Percentiles rank a stretch among this genome's conserved stretches.
Evolutionary conservation across 345 rosid species (phyloP).

Genomic region (Salix exigua): DNA sequence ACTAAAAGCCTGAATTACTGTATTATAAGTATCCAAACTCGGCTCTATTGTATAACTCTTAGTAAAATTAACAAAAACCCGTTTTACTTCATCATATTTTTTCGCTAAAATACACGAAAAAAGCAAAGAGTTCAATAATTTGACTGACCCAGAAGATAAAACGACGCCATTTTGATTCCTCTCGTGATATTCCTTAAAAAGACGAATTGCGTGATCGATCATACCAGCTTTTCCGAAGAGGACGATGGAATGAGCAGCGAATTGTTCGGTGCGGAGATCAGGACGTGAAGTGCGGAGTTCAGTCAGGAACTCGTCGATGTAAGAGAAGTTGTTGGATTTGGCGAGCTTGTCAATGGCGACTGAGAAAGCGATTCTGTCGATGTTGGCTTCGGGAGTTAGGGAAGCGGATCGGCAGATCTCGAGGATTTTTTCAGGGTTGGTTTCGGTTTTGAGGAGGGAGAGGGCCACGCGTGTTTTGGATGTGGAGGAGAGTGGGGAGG

Average conservation of each 20-base stretch:
- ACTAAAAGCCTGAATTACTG: constrained; percentile 59
- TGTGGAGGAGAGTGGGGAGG: constrained; percentile 40
- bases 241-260: constrained; percentile 56
- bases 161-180: constrained; percentile 18
- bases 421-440: constrained; percentile 67
- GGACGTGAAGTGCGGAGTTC: constrained; percentile 54
- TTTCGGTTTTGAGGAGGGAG: constrained; percentile 61
- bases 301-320: constrained; percentile 48
- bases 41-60: constrained; percentile 47
- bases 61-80: constrained; percentile 61
- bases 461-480: constrained; percentile 67
- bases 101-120: constrained; percentile 61
- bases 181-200: constrained; percentile 52
- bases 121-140: constrained; percentile 59
- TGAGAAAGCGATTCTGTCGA: constrained; percentile 68
- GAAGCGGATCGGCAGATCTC: constrained; percentile 79
- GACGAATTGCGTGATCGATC: constrained; percentile 53
- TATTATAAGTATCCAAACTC: constrained; percentile 58
- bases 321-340: constrained; percentile 43
- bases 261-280: constrained; percentile 59
- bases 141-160: constrained; percentile 42
- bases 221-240: constrained; percentile 77
- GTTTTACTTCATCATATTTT: constrained; percentile 50
- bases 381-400: constrained; percentile 51
- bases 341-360: constrained; percentile 57